A percentile compares a stretch with the other conserved stretches of the same genome.
These are phyloP conservation scores for Danielozyma ontarioensis DNA, from an alignment of 805 yeast species.

Conservation along the genomic window DNA sequence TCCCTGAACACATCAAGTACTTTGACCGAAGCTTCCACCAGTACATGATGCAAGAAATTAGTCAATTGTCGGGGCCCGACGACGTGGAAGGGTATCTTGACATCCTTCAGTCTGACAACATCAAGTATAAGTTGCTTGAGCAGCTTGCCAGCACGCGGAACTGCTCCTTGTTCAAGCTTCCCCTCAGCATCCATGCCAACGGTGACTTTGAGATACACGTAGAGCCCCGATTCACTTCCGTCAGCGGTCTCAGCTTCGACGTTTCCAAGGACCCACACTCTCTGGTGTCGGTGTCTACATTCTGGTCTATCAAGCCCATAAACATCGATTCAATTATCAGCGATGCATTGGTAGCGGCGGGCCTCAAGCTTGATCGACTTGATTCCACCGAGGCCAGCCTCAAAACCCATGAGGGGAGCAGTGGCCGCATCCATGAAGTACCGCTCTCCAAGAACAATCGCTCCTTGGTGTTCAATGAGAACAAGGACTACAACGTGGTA, in stretches of 20 bases:
- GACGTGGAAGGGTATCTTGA: conserved; percentile 8
- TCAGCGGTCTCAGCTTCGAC: conserved; percentile 24
- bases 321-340: conserved; percentile 12
- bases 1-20: conserved; percentile 22
- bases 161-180: conserved; percentile 22
- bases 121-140: conserved; percentile 24
- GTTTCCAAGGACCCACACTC: neutral
- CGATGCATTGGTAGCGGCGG: conserved; percentile 16
- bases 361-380: conserved; percentile 21
- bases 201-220: conserved; percentile 24
- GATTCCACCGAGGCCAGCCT: conserved; percentile 14
- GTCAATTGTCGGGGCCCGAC: conserved; percentile 3
- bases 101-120: conserved; percentile 14
- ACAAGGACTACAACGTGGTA: conserved; percentile 17
- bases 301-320: conserved; percentile 26
- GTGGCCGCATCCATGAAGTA: conserved; percentile 24
- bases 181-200: conserved; percentile 5
- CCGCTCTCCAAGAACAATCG: conserved; percentile 3
- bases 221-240: conserved; percentile 21
- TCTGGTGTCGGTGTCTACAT: conserved; percentile 2
- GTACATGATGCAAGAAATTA: conserved; percentile 10
- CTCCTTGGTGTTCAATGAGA: conserved; percentile 5
- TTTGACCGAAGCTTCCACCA: conserved; percentile 16
- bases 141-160: conserved; percentile 15
- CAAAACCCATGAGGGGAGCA: conserved; percentile 21